Percentiles rank a stretch among this genome's conserved stretches.
Evolutionary conservation across 495 filamentous ascomycete genomes (phyloP).

Genomic region (Podospora comata): DNA sequence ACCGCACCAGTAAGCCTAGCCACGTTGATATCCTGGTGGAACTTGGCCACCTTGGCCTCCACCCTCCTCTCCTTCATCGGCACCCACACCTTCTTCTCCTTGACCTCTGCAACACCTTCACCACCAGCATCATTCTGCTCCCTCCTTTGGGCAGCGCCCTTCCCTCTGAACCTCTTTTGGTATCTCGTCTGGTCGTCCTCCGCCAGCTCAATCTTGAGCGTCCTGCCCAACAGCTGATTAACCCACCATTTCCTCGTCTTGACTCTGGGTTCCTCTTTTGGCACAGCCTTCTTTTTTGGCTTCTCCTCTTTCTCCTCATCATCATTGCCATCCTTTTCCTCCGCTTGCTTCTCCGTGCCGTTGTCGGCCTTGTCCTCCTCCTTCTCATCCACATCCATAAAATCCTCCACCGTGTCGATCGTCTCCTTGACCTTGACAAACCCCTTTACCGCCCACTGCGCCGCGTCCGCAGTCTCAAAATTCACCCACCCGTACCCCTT

Average conservation of each 20-base stretch:
- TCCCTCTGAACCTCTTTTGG: conserved; percentile 81
- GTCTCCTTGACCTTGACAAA: conserved; percentile 64
- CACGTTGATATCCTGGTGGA: conserved; percentile 37
- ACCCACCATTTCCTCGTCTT: conserved; percentile 74
- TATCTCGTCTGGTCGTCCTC: conserved; percentile 85
- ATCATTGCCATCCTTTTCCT: conserved; percentile 15
- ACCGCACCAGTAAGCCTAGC: conserved; percentile 68
- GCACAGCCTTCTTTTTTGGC: conserved; percentile 22
- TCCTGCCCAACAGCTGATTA: conserved; percentile 72
- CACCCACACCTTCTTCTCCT: conserved; percentile 29
- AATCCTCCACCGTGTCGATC: conserved; percentile 52
- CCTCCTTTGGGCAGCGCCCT: conserved; percentile 42
- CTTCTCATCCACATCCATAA: conserved; percentile 54
- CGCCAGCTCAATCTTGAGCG: conserved; percentile 84
- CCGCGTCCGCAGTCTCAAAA: conserved; percentile 74
- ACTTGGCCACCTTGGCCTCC: background rate
- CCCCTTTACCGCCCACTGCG: conserved; percentile 75
- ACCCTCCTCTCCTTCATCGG: conserved; percentile 22
- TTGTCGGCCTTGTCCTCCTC: conserved; percentile 40
- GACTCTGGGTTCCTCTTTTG: conserved; percentile 43
- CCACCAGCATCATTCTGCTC: conserved; percentile 7
- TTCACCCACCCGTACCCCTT: conserved; percentile 95
- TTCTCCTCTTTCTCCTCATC: conserved; percentile 14
- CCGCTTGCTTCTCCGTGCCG: conserved; percentile 15
- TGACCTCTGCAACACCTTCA: conserved; percentile 19